phyloP scores from a whole-genome alignment of 495 filamentous ascomycete species.

The Arthonia radiata region DNA sequence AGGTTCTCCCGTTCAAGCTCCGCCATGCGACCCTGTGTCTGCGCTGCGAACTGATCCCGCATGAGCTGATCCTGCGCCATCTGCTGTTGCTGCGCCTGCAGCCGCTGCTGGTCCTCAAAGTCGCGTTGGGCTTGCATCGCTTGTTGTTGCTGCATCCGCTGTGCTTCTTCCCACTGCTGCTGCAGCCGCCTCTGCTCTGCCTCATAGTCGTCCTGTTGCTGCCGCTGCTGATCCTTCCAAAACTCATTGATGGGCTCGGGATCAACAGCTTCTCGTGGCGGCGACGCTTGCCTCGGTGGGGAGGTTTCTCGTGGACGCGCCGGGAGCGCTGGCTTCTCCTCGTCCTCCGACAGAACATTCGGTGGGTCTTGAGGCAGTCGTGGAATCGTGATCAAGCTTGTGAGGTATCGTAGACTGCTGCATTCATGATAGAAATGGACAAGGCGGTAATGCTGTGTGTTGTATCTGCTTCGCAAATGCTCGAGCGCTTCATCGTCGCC shows the following conservation, averaged over 20 bases:
- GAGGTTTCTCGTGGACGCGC: slow-evolving; percentile 43
- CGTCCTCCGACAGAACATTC: slow-evolving; percentile 61
- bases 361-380: slow-evolving; percentile 86
- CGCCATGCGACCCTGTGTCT: slow-evolving; percentile 78
- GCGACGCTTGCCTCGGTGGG: slow-evolving; percentile 20
- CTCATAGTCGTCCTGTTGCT: slow-evolving; percentile 83
- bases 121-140: slow-evolving; percentile 66
- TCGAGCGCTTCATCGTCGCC: slow-evolving; percentile 90
- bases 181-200: slow-evolving; percentile 75
- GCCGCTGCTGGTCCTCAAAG: slow-evolving; percentile 84
- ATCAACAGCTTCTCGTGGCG: slow-evolving; percentile 36
- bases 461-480: slow-evolving; percentile 64
- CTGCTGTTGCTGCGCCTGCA: slow-evolving; percentile 68
- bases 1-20: slow-evolving; percentile 89
- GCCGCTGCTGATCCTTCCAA: slow-evolving; percentile 77
- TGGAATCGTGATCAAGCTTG: slow-evolving; percentile 83
- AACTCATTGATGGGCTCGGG: slow-evolving; percentile 94
- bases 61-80: slow-evolving; percentile 74
- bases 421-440: slow-evolving; percentile 16
- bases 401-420: slow-evolving; percentile 34
- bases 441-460: slow-evolving; percentile 84
- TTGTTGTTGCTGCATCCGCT: slow-evolving; percentile 57
- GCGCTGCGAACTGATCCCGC: slow-evolving; percentile 65
- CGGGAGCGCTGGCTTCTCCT: slow-evolving; percentile 60
- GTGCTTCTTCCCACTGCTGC: slow-evolving; percentile 49